These are phyloP conservation scores for Metroxylon sagu DNA, from an alignment of 176 grass and related monocot species.

Conservation along the genomic window DNA sequence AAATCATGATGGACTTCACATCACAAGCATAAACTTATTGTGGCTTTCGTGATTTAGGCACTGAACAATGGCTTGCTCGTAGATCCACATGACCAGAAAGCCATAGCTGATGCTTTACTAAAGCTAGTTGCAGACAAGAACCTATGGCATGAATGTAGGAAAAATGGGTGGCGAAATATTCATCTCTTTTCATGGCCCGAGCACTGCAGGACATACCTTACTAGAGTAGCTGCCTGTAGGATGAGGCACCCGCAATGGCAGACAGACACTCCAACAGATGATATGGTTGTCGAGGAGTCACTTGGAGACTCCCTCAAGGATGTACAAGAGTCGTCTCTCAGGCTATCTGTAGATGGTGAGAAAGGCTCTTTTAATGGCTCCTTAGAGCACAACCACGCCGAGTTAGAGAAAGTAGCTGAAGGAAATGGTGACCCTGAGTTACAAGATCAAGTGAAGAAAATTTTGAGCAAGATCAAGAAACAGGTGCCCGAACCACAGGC, in stretches of 20 bases:
- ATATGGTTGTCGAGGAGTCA: conserved; percentile 42
- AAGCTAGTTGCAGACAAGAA: conserved; percentile 87
- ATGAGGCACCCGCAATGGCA: conserved; percentile 77
- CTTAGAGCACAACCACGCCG: conserved; percentile 1
- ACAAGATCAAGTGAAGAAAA: conserved; percentile 67
- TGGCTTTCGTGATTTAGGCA: conserved; percentile 32
- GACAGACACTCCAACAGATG: conserved; percentile 63
- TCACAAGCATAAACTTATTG: no score
- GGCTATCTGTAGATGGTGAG: conserved; percentile 75
- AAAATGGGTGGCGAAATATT: conserved; percentile 81
- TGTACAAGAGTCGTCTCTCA: conserved; percentile 75
- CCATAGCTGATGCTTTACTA: conserved; percentile 74
- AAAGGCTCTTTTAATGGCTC: conserved; percentile 31
- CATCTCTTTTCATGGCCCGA: conserved; percentile 97
- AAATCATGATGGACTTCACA: no score
- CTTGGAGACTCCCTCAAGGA: conserved; percentile 76
- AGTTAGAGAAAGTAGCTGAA: conserved; percentile 10
- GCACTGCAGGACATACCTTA: conserved; percentile 90
- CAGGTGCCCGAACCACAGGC: conserved; percentile 19
- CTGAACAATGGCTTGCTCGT: conserved; percentile 76
- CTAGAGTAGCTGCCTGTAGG: conserved; percentile 73
- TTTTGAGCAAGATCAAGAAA: conserved; percentile 81
- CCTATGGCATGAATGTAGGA: conserved; percentile 91
- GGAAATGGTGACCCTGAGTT: conserved; percentile 25
- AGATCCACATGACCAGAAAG: conserved; percentile 79